Base-by-base conservation (phyloP, 495 filamentous ascomycete genomes). In the Penicillium salamii region DNA sequence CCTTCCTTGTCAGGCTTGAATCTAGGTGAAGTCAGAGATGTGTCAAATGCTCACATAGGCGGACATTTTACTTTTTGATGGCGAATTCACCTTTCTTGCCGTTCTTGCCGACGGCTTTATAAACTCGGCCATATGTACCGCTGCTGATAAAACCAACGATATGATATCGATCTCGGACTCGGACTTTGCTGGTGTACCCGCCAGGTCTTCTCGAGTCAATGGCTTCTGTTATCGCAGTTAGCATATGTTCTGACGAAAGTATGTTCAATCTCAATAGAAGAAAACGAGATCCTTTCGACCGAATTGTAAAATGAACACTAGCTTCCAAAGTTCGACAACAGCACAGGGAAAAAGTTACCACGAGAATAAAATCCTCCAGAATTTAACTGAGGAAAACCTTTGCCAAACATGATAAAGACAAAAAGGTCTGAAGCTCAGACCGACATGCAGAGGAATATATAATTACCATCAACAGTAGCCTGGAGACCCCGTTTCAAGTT, bases 1-100 rank as follows among this genome's bases (percentile, higher is more conserved):
- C 92, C 93, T 70, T 99, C 93, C 74, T 97, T 97, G 70, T 99
- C 93, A 31, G 93, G 93, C 73, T 99, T 99, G 84, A 99, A 99
- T 55, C 86, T 89, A 23, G 29, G 40, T 53, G 40, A 56, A 38
- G 54, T 61, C 52, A 63, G 58, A 33, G 6, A 48, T n/a, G 21
- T 20, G 45, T 19, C 38, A 28, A 52, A 26, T 26, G 7, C 8
- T 26, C 34, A 50, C 7, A 26, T 17, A 17, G 15, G 48, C 32
- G 7, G 11, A 36, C 34, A 15, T 14, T 39, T 48, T 57, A 86
- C 84, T 96, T 96, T 69, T 97, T 97, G 71, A 97, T 97, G 45
- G 92, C 92, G 66, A 95, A 96, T 60, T 95, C 91, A 12, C 81
- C 80, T 35, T 75, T 74, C 49, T 79, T 70, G 52, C 87, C 90